Evolutionary conservation across 768 basidiomycete species (phyloP).

Genomic region (Crassisporium funariophilum): DNA sequence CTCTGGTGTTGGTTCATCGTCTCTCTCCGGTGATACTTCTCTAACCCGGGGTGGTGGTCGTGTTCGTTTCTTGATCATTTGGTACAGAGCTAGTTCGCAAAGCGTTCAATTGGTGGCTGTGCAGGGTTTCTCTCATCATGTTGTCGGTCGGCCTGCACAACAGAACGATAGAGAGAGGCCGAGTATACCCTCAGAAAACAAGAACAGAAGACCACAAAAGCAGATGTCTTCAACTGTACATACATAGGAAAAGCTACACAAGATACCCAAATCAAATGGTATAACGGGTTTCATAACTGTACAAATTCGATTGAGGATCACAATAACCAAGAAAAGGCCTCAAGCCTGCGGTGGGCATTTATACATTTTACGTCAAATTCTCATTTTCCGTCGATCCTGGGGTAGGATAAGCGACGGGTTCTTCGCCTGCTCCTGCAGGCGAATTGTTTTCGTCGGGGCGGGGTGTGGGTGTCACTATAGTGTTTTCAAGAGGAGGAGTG

Average conservation of each 20-base stretch:
- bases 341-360: background rate
- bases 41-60: constrained; percentile 64
- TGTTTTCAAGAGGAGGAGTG: constrained; percentile 10
- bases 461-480: constrained; percentile 9
- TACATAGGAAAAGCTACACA: constrained; percentile 8
- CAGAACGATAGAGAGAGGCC: constrained; percentile 3
- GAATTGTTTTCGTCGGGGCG: constrained; percentile 6
- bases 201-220: background rate
- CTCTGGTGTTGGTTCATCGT: constrained; percentile 38
- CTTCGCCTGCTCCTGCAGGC: constrained; percentile 16
- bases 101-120: constrained; percentile 13
- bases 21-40: constrained; percentile 46
- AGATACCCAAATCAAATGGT: constrained; percentile 16
- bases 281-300: constrained; percentile 9
- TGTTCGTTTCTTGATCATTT: constrained; percentile 74
- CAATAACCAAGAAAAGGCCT: constrained; percentile 10
- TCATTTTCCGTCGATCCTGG: constrained; percentile 49
- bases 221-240: background rate
- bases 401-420: constrained; percentile 47
- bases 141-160: background rate
- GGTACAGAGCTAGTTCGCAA: constrained; percentile 1
- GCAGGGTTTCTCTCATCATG: constrained; percentile 1
- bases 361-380: constrained; percentile 31
- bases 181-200: too few relatives aligned
- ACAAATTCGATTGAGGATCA: constrained; percentile 5